Evolutionary conservation across 495 filamentous ascomycete species (phyloP).

Genomic region (Hypoxylon rickii): DNA sequence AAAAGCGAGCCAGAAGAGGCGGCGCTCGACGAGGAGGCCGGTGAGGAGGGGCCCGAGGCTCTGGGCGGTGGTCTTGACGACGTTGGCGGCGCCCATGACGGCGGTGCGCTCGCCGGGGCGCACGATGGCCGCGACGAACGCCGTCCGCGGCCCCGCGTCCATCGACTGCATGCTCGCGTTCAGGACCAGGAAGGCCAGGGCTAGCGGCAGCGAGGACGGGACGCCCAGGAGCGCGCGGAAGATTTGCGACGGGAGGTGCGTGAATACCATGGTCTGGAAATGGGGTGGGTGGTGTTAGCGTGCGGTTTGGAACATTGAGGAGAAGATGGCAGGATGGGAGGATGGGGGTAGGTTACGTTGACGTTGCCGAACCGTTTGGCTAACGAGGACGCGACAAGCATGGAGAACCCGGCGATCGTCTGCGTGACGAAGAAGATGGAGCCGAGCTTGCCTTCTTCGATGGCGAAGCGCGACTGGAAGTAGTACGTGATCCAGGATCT

Average conservation of each 20-base stretch:
- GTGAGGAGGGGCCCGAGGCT: slow-evolving; percentile 73
- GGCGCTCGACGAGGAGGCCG: slow-evolving; percentile 66
- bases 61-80: slow-evolving; percentile 67
- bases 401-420: slow-evolving; percentile 40
- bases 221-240: slow-evolving; percentile 47
- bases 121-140: slow-evolving; percentile 77
- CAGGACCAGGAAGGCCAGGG: slow-evolving; percentile 63
- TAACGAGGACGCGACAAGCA: slow-evolving; percentile 71
- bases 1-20: slow-evolving; percentile 75
- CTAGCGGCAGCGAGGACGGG: slow-evolving; percentile 49
- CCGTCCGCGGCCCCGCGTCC: slow-evolving; percentile 82
- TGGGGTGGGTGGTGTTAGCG: too few relatives aligned
- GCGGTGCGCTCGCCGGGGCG: slow-evolving; percentile 78
- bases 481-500: slow-evolving; percentile 74
- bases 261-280: slow-evolving; percentile 55
- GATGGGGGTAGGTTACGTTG: slow-evolving; percentile 43
- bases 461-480: slow-evolving; percentile 73
- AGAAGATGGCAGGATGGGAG: not conserved
- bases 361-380: slow-evolving; percentile 77
- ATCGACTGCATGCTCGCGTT: slow-evolving; percentile 66
- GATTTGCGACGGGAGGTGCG: slow-evolving; percentile 49
- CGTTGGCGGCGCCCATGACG: slow-evolving; percentile 75
- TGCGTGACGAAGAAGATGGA: slow-evolving; percentile 64
- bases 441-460: slow-evolving; percentile 69
- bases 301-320: not conserved